Conservation (phyloP, 345 rosid species). For the Boechera divaricarpa region DNA sequence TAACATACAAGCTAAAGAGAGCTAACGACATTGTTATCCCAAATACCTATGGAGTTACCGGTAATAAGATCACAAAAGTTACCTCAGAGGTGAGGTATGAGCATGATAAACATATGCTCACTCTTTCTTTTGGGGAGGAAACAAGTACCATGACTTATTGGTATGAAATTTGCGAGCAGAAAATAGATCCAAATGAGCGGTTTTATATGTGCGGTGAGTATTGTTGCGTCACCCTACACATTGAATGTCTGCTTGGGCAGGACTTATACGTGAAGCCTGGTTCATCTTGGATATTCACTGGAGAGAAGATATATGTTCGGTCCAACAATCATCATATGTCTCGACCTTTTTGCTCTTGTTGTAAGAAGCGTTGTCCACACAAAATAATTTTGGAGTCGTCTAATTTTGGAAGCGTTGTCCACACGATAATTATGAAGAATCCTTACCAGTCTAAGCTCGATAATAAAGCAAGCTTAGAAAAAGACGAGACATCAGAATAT, state of each 20-base stretch:
- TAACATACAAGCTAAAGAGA: no score
- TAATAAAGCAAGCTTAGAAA: not conserved
- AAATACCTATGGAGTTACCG: no score
- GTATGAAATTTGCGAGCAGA: conserved; percentile 8
- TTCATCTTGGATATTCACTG: not conserved
- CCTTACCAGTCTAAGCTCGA: not conserved
- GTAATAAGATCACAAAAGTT: not conserved
- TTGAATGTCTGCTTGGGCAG: not conserved
- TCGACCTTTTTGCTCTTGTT: conserved; percentile 11
- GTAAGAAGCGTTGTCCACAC: conserved; percentile 22
- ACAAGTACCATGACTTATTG: not conserved
- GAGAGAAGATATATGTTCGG: not conserved
- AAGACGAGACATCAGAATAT: no score
- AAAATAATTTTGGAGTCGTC: conserved; percentile 4
- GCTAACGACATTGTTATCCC: no score
- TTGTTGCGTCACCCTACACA: not conserved
- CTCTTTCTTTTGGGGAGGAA: not conserved
- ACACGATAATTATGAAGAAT: no score
- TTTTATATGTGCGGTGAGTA: not conserved
- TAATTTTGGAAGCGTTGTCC: not conserved
- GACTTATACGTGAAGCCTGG: conserved; percentile 7
- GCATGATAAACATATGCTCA: conserved; percentile 16
- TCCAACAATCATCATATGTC: conserved; percentile 9
- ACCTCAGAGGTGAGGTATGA: conserved; percentile 11
- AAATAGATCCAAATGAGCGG: not conserved